Evolutionary conservation across 202 grass and related monocot species (phyloP), one percentile per base, ranked within the genome.

Genomic region (Digitaria exilis): DNA sequence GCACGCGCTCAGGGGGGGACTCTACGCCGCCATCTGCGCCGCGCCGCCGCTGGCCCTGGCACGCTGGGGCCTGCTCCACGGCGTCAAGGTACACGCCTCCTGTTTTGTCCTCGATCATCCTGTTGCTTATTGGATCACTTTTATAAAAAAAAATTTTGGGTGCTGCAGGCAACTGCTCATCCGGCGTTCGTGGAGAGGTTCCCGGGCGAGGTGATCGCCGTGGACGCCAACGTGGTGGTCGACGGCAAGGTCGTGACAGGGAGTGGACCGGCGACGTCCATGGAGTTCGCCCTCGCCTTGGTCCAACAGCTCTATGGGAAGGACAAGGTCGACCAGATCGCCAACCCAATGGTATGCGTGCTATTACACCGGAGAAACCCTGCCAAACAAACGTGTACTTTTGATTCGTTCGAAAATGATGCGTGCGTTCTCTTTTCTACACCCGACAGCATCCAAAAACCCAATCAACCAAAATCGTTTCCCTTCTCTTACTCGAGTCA

Each of bases 1-100:
- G 56, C 94, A 97, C 9, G 91, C 55, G 21, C 59, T 84, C 29
- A 81, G 55, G 3, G 83, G 94, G 4, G 84, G 78, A 9, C 78
- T 89, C 49, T 94, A 76, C 77, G 83, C 87, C 4, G 94, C 89
- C 68, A 94, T 97, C 46, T 97, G 94, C 77, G 89, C 91, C 2
- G 85, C 91, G n/a, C 89, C 94, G 50, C 83, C 89, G 35, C 74
- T 89, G 39, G 92, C 83, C 2, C n/a, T 94, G n/a, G 94, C 80
- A 59, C 84, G 85, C 6, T 97, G 94, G 94, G 89, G 89, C 14
- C 24, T 94, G 25, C 94, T 97, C 45, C 9, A 92, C 34, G 92
- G 92, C 43, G 69, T 69, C 70, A 92, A 92, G 86, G 94, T 89
- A n/a, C n/a, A n/a, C n/a, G n/a, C n/a, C n/a, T n/a, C n/a, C n/a